Conservation (phyloP, 768 basidiomycete species). For the Dioszegia crocea region DNA sequence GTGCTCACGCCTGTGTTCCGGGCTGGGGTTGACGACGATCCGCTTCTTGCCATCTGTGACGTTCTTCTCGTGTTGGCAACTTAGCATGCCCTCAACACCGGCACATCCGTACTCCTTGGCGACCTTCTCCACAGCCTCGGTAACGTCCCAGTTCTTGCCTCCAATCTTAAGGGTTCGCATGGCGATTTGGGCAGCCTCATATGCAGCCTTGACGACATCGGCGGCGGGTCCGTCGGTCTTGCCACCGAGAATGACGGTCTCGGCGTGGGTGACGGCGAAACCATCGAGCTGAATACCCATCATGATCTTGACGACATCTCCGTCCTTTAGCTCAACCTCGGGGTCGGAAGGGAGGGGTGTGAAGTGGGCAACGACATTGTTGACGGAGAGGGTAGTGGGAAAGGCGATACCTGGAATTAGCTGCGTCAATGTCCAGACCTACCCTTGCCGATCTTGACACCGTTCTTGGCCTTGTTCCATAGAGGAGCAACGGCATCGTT, state of each 20-base stretch:
- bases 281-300: slow-evolving; percentile 98
- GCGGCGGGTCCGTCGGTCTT: slow-evolving; percentile 75
- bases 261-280: slow-evolving; percentile 86
- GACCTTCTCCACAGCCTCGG: slow-evolving; percentile 71
- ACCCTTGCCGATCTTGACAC: slow-evolving; percentile 84
- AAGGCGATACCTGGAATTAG: slow-evolving; percentile 61
- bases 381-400: slow-evolving; percentile 88
- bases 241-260: slow-evolving; percentile 85
- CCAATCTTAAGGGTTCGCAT: slow-evolving; percentile 87
- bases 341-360: slow-evolving; percentile 81
- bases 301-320: slow-evolving; percentile 93
- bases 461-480: slow-evolving; percentile 86
- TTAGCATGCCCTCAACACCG: slow-evolving; percentile 95
- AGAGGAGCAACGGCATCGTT: slow-evolving; percentile 77
- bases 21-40: slow-evolving; percentile 82
- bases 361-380: slow-evolving; percentile 93
- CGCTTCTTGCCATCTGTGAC: slow-evolving; percentile 95
- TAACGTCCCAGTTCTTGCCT: slow-evolving; percentile 91
- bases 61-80: slow-evolving; percentile 89
- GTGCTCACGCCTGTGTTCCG: slow-evolving; percentile 76
- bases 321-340: slow-evolving; percentile 54
- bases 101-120: slow-evolving; percentile 68
- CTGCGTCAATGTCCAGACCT: slow-evolving; percentile 33
- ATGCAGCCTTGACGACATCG: slow-evolving; percentile 90
- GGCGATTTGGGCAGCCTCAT: slow-evolving; percentile 84